Conservation (phyloP, 192 early-diverging fungal genomes). For the Ambispora gerdemannii region DNA sequence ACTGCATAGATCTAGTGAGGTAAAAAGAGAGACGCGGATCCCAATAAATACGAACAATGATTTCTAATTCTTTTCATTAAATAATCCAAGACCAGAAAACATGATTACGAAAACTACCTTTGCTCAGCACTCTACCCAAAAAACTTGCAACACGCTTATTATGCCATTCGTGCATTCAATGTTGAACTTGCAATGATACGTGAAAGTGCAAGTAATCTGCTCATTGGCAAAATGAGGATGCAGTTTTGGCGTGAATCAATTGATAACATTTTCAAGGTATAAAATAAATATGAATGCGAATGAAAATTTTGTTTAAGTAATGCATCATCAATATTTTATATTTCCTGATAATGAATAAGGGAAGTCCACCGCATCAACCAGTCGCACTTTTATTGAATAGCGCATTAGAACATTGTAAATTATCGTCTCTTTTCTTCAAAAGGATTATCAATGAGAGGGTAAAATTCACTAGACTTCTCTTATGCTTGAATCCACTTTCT, state of each 20-base stretch:
- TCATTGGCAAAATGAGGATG: constrained; percentile 76
- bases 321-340: background rate
- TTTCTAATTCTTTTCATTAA: background rate
- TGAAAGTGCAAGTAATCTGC: constrained; percentile 63
- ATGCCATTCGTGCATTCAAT: constrained; percentile 86
- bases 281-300: background rate
- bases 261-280: constrained; percentile 61
- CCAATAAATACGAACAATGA: background rate
- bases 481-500: too few species aligned
- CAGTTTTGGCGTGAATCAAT: constrained; percentile 87
- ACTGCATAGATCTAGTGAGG: constrained; percentile 32
- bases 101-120: constrained; percentile 80
- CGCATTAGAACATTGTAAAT: constrained; percentile 46
- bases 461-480: background rate
- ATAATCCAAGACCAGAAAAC: constrained; percentile 37
- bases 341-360: constrained; percentile 41
- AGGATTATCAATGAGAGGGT: constrained; percentile 70
- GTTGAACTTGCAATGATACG: constrained; percentile 79
- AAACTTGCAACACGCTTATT: constrained; percentile 60
- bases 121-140: constrained; percentile 73
- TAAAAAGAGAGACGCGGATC: constrained; percentile 5
- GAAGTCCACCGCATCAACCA: constrained; percentile 71
- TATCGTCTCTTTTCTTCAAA: constrained; percentile 78
- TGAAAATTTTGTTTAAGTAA: constrained; percentile 20
- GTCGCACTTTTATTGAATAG: constrained; percentile 59